These are phyloP conservation scores for Pseudocercospora fuligena DNA, from an alignment of 2,329 filamentous ascomycete species.

Conservation along the genomic window DNA sequence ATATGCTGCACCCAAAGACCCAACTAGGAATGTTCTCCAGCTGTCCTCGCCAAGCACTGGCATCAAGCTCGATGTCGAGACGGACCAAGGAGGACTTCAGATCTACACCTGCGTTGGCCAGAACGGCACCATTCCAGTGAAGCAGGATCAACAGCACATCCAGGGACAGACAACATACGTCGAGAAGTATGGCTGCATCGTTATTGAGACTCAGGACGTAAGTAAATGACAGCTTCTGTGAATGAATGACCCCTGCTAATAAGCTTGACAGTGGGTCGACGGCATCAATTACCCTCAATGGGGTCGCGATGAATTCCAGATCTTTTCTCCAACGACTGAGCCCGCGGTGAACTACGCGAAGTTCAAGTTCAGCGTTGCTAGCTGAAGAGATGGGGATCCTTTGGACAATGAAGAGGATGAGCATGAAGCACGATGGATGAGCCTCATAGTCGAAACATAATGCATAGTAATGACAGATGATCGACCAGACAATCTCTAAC, in stretches of 20 bases:
- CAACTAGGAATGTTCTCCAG: conserved; percentile 34
- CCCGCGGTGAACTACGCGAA: conserved; percentile 32
- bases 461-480: background rate
- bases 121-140: conserved; percentile 40
- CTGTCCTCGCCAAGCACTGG: conserved; percentile 35
- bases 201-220: conserved; percentile 66
- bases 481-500: background rate
- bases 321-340: conserved; percentile 42
- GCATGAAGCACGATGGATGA: background rate
- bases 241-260: background rate
- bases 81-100: conserved; percentile 39
- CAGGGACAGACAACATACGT: conserved; percentile 30
- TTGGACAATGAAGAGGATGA: background rate
- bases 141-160: conserved; percentile 39
- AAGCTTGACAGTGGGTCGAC: conserved; percentile 70
- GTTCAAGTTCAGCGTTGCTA: conserved; percentile 29
- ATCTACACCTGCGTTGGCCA: conserved; percentile 40
- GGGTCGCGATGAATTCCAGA: conserved; percentile 65
- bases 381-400: background rate
- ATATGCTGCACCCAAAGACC: conserved; percentile 32
- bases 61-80: conserved; percentile 37
- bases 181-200: conserved; percentile 66
- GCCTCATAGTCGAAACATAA: background rate
- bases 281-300: conserved; percentile 94
- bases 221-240: background rate